These are phyloP conservation scores for Exophiala xenobiotica DNA, from an alignment of 2,329 filamentous ascomycete genomes.

Conservation along the genomic window DNA sequence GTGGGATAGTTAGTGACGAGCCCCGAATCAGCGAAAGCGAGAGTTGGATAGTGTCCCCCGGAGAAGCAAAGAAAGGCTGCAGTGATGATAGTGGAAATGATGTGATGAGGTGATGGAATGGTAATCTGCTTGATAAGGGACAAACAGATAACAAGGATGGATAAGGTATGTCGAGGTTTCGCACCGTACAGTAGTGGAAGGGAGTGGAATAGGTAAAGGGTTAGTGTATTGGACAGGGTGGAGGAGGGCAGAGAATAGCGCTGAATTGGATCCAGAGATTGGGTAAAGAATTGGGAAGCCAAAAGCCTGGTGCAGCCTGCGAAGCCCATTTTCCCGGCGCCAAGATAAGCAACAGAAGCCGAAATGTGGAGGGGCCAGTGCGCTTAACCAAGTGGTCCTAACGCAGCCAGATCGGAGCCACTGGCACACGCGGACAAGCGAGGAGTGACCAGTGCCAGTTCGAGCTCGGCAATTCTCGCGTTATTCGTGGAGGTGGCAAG, in stretches of 20 bases:
- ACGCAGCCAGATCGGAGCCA: slow-evolving; percentile 15
- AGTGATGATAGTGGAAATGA: neutral
- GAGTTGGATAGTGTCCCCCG: neutral
- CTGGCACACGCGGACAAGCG: slow-evolving; percentile 21
- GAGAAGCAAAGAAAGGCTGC: neutral
- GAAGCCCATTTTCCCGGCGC: neutral
- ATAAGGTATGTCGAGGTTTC: neutral
- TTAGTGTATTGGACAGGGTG: slow-evolving; percentile 6
- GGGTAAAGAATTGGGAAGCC: no score
- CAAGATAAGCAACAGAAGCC: neutral
- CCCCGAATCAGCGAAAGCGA: slow-evolving; percentile 7
- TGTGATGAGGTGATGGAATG: slow-evolving; percentile 5
- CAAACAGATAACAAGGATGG: neutral
- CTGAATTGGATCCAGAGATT: slow-evolving; percentile 5
- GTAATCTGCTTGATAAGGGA: neutral
- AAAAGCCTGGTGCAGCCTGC: no score
- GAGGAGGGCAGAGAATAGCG: neutral
- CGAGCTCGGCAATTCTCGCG: neutral
- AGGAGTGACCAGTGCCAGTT: neutral
- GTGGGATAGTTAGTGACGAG: slow-evolving; percentile 15
- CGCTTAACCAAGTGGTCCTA: slow-evolving; percentile 8
- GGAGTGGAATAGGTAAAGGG: slow-evolving; percentile 12
- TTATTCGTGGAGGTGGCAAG: neutral
- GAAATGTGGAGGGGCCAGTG: neutral
- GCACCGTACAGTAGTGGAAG: slow-evolving; percentile 1